Base-by-base conservation (phyloP, 352 stramenopile species). In the Phytophthora foliorum region DNA sequence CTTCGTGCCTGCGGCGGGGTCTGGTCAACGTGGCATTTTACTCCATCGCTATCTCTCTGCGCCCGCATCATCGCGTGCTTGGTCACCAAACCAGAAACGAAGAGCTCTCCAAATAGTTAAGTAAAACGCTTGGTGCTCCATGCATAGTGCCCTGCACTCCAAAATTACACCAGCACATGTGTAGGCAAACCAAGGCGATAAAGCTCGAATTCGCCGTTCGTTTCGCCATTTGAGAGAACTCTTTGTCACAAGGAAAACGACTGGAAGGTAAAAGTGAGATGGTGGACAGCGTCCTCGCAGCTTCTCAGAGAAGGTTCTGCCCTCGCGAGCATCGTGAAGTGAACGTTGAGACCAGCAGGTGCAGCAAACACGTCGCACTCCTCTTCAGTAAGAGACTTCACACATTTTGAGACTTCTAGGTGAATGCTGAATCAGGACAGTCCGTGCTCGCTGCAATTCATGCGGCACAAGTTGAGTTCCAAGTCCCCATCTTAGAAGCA, bases 81-180 rank as follows among this genome's bases (percentile, higher is more conserved):
- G 21, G 22, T 17, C 39, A 44, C 9, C 51, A 63, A 69, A 27
- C 22, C 10, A 52, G 46, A 54, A 63, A 72, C 57, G 42, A 62
- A 62, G 16, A 63, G 41, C 17, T n/a, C 34, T 42, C 27, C 55
- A 71, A 62, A 67, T 72, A 72, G 57, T 36, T 42, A 1, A 9
- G 3, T 21, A 32, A 61, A 45, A 67, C 14, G 52, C 13, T 50
- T 10, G 8, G 46, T 29, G 45, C 42, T 55, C 46, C 24, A 59
- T 42, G 24, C 34, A 27, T 38, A 21, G 32, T 2, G 16, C 3
- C 21, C 19, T 14, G 17, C 49, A 9, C 25, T 45, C 46, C 46
- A 50, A 54, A 54, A 58, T 64, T 59, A 69, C 13, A 46, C 45
- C 29, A 25, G 9, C 3, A 11, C 19, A 17, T 36, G 27, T 31